Evolutionary conservation across 257 asterid species (phyloP).

Genomic region (Penstemon newberryi): DNA sequence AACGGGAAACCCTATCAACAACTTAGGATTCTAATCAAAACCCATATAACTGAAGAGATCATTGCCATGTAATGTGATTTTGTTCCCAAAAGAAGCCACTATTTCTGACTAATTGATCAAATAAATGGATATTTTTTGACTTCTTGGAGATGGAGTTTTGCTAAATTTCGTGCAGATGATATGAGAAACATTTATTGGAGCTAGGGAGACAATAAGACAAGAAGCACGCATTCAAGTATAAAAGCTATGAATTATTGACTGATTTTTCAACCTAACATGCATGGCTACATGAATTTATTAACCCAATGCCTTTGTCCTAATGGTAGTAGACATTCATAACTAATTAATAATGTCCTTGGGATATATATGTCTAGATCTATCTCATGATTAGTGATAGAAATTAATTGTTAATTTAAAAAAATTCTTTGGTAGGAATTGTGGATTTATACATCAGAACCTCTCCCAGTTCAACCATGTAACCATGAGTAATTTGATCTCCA

Average conservation of each 20-base stretch:
- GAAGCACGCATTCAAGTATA: constrained; percentile 18
- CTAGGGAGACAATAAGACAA: constrained; percentile 24
- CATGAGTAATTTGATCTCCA: no score
- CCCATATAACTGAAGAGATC: neutral
- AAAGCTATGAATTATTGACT: constrained; percentile 2
- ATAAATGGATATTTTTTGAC: neutral
- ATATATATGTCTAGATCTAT: neutral
- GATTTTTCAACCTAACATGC: constrained; percentile 31
- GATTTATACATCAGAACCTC: no score
- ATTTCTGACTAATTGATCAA: constrained; percentile 30
- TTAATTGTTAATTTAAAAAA: neutral
- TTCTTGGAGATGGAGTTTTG: constrained; percentile 56
- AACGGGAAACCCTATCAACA: constrained; percentile 25
- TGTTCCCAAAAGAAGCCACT: constrained; percentile 46
- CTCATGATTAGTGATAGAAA: neutral
- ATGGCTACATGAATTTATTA: constrained; percentile 25
- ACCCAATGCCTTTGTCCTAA: constrained; percentile 51
- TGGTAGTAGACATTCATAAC: constrained; percentile 23
- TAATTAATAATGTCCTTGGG: neutral
- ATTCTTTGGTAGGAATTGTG: no score
- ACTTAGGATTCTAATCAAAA: constrained; percentile 44
- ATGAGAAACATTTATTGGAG: neutral
- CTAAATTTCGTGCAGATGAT: constrained; percentile 18
- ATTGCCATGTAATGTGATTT: constrained; percentile 9
- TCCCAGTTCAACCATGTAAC: no score